Evolutionary conservation across 306 rosid genomes (phyloP).

Genomic region (Sophora flavescens): DNA sequence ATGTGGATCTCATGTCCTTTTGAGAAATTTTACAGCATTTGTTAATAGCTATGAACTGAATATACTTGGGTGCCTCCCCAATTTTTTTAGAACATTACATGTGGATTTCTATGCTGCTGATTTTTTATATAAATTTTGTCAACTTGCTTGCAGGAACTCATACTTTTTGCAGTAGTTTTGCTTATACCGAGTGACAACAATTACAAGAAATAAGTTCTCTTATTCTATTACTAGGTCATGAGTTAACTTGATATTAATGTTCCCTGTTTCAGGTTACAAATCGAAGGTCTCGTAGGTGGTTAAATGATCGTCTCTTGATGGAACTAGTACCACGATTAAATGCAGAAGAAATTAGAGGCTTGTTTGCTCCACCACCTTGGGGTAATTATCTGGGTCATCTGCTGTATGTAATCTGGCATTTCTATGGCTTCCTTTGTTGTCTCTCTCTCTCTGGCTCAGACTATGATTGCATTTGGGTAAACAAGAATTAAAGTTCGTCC

Average conservation of each 20-base stretch:
- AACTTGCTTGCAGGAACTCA: background rate
- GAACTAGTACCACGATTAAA: constrained; percentile 88
- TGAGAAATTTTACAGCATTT: background rate
- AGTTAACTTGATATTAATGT: background rate
- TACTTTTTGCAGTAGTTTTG: background rate
- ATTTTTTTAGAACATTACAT: background rate
- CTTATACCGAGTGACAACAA: background rate
- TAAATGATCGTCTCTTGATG: constrained; percentile 90
- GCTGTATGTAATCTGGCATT: constrained; percentile 20
- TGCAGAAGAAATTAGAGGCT: constrained; percentile 91
- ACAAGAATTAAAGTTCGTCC: constrained; percentile 15
- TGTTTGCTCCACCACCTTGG: constrained; percentile 97
- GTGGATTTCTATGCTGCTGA: background rate
- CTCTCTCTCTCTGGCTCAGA: background rate
- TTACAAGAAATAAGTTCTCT: background rate
- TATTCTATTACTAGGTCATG: constrained; percentile 10
- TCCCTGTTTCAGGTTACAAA: constrained; percentile 74
- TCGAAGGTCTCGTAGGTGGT: constrained; percentile 84
- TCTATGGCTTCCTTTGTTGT: background rate
- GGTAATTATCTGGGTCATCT: constrained; percentile 56
- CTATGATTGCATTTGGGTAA: constrained; percentile 25
- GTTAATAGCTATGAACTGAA: background rate
- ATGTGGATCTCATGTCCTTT: background rate
- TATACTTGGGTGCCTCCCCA: background rate
- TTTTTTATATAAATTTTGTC: constrained; percentile 18